Conservation (phyloP, 805 yeast genomes). For the Wickerhamiella slavikovae region DNA sequence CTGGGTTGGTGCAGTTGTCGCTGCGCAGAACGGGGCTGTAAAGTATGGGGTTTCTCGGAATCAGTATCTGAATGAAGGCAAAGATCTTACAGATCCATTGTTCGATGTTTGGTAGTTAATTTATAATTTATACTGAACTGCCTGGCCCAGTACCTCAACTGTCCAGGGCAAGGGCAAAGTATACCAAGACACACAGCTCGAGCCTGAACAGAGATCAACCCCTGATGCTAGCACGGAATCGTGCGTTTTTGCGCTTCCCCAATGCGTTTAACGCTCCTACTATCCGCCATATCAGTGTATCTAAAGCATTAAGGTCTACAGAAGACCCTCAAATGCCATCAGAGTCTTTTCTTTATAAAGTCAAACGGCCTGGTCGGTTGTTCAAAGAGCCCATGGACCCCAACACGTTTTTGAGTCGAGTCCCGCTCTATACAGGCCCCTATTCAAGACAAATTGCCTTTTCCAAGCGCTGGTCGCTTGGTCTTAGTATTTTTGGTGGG, state of each 20-base stretch:
- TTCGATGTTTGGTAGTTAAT: background rate
- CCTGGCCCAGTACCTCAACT: too few species aligned
- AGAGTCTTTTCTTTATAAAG: conserved; percentile 19
- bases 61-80: background rate
- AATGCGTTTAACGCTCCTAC: background rate
- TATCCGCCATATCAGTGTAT: background rate
- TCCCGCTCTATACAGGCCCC: conserved; percentile 46
- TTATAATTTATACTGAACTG: too few species aligned
- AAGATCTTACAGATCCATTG: conserved; percentile 1
- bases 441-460: conserved; percentile 39
- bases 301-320: conserved; percentile 4
- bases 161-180: too few species aligned
- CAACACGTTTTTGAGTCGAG: conserved; percentile 33
- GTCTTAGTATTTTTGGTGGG: conserved; percentile 37
- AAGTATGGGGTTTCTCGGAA: background rate
- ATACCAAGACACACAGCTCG: background rate
- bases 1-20: conserved; percentile 1
- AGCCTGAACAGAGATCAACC: background rate
- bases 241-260: background rate
- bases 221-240: background rate
- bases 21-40: background rate
- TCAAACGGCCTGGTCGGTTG: conserved; percentile 24
- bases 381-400: conserved; percentile 28
- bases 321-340: conserved; percentile 21
- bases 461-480: conserved; percentile 39